These are phyloP conservation scores for Neurospora intermedia DNA, from an alignment of 495 filamentous ascomycete genomes.

Conservation along the genomic window DNA sequence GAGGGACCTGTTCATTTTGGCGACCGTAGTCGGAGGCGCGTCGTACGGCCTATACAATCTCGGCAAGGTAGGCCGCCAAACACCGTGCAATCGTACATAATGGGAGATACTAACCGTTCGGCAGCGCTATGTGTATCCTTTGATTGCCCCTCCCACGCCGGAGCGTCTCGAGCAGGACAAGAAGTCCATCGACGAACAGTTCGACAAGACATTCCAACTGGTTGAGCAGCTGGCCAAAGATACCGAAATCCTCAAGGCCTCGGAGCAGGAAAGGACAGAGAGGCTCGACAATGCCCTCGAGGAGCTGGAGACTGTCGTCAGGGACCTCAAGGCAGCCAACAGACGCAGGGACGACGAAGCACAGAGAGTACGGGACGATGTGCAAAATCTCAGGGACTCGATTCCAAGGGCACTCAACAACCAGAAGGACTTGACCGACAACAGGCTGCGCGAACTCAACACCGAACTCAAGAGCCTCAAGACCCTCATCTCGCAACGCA, in stretches of 20 bases:
- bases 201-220: constrained; percentile 79
- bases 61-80: constrained; percentile 50
- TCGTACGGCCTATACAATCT: constrained; percentile 80
- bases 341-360: constrained; percentile 75
- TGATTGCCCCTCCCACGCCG: constrained; percentile 88
- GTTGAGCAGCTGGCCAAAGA: constrained; percentile 88
- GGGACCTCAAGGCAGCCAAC: constrained; percentile 67
- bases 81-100: not conserved
- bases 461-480: constrained; percentile 88
- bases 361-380: constrained; percentile 73
- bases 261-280: constrained; percentile 75
- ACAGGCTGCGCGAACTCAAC: constrained; percentile 70
- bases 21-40: constrained; percentile 77
- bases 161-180: constrained; percentile 91
- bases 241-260: constrained; percentile 72
- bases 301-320: constrained; percentile 74
- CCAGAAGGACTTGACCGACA: constrained; percentile 76
- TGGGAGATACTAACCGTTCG: constrained; percentile 8
- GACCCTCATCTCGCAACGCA: constrained; percentile 69
- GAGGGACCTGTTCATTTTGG: constrained; percentile 98
- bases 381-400: constrained; percentile 66
- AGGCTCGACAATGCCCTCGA: constrained; percentile 71
- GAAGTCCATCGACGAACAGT: constrained; percentile 77
- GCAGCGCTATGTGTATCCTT: constrained; percentile 77
- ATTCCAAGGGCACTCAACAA: constrained; percentile 82